Evolutionary conservation across 1,284 basidiomycete genomes (phyloP).

Genomic region (Amylostereum areolatum): DNA sequence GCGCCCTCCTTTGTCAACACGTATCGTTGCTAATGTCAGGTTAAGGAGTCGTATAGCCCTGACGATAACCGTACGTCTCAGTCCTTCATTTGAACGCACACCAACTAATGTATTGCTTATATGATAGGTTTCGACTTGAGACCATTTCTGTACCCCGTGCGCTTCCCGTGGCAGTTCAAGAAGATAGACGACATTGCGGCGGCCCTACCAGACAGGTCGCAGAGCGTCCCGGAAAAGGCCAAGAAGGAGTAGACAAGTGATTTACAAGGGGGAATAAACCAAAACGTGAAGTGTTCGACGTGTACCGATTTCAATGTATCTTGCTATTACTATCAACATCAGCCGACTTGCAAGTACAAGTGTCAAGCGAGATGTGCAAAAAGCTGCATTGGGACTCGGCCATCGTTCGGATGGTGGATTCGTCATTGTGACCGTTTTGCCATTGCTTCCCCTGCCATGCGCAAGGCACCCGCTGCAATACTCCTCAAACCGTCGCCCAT

Average conservation of each 20-base stretch:
- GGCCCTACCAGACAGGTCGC: slow-evolving; percentile 66
- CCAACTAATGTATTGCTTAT: not conserved
- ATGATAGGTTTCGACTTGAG: slow-evolving; percentile 84
- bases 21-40: not conserved
- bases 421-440: no score
- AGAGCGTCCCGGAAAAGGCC: slow-evolving; percentile 22
- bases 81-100: not conserved
- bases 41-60: slow-evolving; percentile 88
- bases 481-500: not conserved
- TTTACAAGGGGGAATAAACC: not conserved
- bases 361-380: no score
- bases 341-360: no score
- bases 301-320: not conserved
- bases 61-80: slow-evolving; percentile 84
- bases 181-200: slow-evolving; percentile 87
- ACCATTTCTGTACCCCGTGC: slow-evolving; percentile 92
- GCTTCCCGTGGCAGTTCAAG: slow-evolving; percentile 95
- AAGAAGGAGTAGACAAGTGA: slow-evolving; percentile 34
- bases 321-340: not conserved
- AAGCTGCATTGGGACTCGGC: no score
- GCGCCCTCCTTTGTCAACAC: not conserved
- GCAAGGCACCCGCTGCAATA: not conserved
- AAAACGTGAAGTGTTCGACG: not conserved
- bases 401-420: no score
- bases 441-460: not conserved